A percentile compares a stretch with the other conserved stretches of the same genome.
Evolutionary conservation across 306 rosid species (phyloP).

Genomic region (Vigna radiata): DNA sequence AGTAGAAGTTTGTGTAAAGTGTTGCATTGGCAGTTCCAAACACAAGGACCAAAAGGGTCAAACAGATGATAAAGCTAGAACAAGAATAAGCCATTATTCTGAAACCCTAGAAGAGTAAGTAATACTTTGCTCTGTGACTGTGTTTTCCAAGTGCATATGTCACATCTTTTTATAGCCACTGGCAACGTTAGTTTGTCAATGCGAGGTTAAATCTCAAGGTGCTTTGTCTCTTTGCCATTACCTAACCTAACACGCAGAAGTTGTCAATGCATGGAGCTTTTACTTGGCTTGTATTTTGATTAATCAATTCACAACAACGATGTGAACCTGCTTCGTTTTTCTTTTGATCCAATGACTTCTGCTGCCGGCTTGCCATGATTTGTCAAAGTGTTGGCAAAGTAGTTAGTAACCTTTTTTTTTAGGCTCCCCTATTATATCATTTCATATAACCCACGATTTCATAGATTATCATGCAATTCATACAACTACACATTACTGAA

Average conservation of each 20-base stretch:
- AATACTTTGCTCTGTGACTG: background rate
- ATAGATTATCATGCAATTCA: background rate
- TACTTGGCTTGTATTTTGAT: slow-evolving; percentile 22
- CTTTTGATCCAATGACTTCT: slow-evolving; percentile 30
- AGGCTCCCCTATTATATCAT: background rate
- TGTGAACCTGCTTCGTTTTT: slow-evolving; percentile 14
- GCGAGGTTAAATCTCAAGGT: slow-evolving; percentile 46
- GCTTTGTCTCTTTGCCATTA: slow-evolving; percentile 15
- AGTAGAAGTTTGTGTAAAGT: slow-evolving; percentile 64
- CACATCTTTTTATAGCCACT: slow-evolving; percentile 31
- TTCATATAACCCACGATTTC: slow-evolving; percentile 1
- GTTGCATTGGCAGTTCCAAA: slow-evolving; percentile 56
- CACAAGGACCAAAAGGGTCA: slow-evolving; percentile 47
- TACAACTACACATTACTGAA: background rate
- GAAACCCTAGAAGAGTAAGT: background rate
- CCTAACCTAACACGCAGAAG: slow-evolving; percentile 33
- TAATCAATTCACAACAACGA: background rate
- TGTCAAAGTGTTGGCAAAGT: slow-evolving; percentile 39
- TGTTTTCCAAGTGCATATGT: background rate
- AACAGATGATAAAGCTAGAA: slow-evolving; percentile 27
- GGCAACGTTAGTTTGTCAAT: slow-evolving; percentile 26
- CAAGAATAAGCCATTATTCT: slow-evolving; percentile 47
- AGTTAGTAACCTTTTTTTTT: slow-evolving; percentile 27
- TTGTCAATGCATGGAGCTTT: background rate
- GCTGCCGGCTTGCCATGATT: slow-evolving; percentile 1